These are phyloP conservation scores for Pythium vanterpoolii DNA, from an alignment of 352 stramenopile species.

Conservation along the genomic window DNA sequence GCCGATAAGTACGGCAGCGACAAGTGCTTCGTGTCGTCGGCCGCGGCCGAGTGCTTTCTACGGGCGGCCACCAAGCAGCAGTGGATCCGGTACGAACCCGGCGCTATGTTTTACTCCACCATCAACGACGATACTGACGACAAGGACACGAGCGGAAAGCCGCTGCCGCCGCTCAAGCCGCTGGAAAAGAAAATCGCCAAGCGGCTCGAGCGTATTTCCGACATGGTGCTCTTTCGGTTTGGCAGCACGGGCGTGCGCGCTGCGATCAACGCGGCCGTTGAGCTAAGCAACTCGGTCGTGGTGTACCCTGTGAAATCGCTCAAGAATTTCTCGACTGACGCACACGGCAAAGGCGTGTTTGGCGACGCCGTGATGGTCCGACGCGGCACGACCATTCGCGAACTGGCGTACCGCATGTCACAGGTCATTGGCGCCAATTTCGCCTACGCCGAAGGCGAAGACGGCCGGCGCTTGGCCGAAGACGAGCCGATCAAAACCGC, in stretches of 20 bases:
- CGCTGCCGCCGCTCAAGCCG: constrained; percentile 45
- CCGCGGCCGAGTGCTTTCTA: constrained; percentile 83
- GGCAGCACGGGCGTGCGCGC: constrained; percentile 79
- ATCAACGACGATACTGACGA: constrained; percentile 63
- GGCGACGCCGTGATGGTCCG: constrained; percentile 74
- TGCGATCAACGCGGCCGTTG: constrained; percentile 85
- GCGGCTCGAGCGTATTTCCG: constrained; percentile 82
- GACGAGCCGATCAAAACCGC: constrained; percentile 59
- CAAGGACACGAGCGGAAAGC: constrained; percentile 19
- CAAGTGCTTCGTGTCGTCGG: constrained; percentile 83
- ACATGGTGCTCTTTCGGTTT: constrained; percentile 91
- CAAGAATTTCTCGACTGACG: constrained; percentile 79
- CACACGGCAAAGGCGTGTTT: constrained; percentile 69
- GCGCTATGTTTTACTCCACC: constrained; percentile 85
- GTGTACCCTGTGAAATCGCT: constrained; percentile 86
- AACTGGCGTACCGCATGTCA: constrained; percentile 63
- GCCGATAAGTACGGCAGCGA: constrained; percentile 87
- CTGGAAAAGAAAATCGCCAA: constrained; percentile 77
- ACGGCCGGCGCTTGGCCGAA: constrained; percentile 66
- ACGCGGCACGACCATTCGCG: constrained; percentile 71
- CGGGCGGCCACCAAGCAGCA: constrained; percentile 68
- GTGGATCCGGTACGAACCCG: constrained; percentile 83
- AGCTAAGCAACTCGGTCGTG: constrained; percentile 76
- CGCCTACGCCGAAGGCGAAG: constrained; percentile 80
- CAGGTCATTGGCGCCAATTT: constrained; percentile 72